phyloP scores from a whole-genome alignment of 2,329 filamentous ascomycete genomes.

The Incumbomyces delicatus region DNA sequence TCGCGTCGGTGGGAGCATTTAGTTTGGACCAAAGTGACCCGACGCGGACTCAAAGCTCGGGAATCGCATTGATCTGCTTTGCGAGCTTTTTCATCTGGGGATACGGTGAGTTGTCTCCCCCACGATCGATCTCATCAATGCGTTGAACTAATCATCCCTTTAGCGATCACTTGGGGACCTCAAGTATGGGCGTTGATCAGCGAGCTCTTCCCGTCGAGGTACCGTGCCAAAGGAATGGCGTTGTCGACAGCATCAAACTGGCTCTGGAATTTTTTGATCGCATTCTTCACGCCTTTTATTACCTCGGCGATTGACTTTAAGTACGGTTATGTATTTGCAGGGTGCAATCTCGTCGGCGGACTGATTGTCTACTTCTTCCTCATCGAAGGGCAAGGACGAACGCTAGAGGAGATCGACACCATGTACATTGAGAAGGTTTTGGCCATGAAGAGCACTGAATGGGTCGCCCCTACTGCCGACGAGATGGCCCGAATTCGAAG shows the following conservation, averaged over 20 bases:
- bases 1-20: conserved; percentile 42
- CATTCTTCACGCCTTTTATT: conserved; percentile 76
- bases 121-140: no score
- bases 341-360: conserved; percentile 56
- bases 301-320: conserved; percentile 60
- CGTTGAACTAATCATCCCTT: no score
- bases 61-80: conserved; percentile 66
- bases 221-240: conserved; percentile 66
- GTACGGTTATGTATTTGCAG: conserved; percentile 71
- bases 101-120: conserved; percentile 40
- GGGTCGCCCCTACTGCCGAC: conserved; percentile 14
- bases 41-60: conserved; percentile 39
- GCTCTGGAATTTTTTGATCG: conserved; percentile 60
- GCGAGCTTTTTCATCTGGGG: conserved; percentile 66
- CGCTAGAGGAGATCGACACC: conserved; percentile 68
- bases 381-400: conserved; percentile 56
- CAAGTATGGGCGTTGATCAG: conserved; percentile 35
- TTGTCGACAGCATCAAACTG: conserved; percentile 69
- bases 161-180: conserved; percentile 50
- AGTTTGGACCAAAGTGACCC: conserved; percentile 31
- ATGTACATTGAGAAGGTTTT: conserved; percentile 61
- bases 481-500: conserved; percentile 19
- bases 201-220: conserved; percentile 37
- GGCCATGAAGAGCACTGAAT: conserved; percentile 35
- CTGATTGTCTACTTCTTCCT: conserved; percentile 68